A percentile compares a stretch with the other conserved stretches of the same genome.
phyloP scores from a whole-genome alignment of 176 grass and related monocot genomes.

The bread wheat (Triticum aestivum) region IWGSC_CS_RefSeq_v2.1 NC_057813.1:192804989-192805488 shows the following conservation, averaged over 20 bases:
- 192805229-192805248: slow-evolving; percentile 27
- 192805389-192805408: slow-evolving; percentile 15
- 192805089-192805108: slow-evolving; percentile 69
- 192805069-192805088: slow-evolving; percentile 78
- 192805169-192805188: slow-evolving; percentile 33
- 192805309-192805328: slow-evolving; percentile 13
- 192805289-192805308: slow-evolving; percentile 24
- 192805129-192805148: slow-evolving; percentile 84
- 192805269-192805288: slow-evolving; percentile 27
- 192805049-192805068: slow-evolving; percentile 80
- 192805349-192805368: not conserved
- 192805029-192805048: slow-evolving; percentile 85
- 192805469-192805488: slow-evolving; percentile 10
- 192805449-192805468: slow-evolving; percentile 21
- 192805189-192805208: slow-evolving; percentile 36
- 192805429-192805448: not conserved
- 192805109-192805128: slow-evolving; percentile 88
- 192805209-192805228: slow-evolving; percentile 26
- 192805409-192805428: not conserved
- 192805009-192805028: slow-evolving; percentile 86
- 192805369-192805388: not conserved
- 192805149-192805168: slow-evolving; percentile 50
- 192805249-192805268: slow-evolving; percentile 24
- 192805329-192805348: not conserved
- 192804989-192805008: slow-evolving; percentile 68